Evolutionary conservation across 2,329 filamentous ascomycete genomes (phyloP).

Genomic region (Lanzia echinophila): DNA sequence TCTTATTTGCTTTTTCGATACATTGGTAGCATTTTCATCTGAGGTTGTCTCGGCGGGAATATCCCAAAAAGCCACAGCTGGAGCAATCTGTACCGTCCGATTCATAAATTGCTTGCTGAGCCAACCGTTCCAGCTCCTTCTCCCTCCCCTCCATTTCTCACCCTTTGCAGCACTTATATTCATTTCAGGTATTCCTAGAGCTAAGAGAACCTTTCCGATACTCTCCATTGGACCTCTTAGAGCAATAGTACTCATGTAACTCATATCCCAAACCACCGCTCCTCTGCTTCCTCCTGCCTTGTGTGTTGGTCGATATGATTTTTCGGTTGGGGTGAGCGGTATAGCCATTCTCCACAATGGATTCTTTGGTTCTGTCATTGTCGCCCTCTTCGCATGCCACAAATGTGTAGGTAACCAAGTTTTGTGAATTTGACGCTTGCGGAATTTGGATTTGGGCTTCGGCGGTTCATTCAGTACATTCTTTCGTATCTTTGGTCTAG

Average conservation of each 20-base stretch:
- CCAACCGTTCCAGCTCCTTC: constrained; percentile 51
- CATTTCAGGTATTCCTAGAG: constrained; percentile 55
- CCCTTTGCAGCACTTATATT: constrained; percentile 57
- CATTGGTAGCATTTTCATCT: constrained; percentile 16
- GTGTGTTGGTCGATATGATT: constrained; percentile 83
- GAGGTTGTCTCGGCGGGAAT: constrained; percentile 16
- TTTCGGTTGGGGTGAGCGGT: constrained; percentile 78
- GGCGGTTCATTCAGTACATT: constrained; percentile 60
- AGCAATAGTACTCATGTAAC: constrained; percentile 83
- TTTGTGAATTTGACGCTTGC: constrained; percentile 80
- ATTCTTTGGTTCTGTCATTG: constrained; percentile 72
- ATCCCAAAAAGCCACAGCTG: constrained; percentile 71
- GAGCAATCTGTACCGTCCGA: constrained; percentile 55
- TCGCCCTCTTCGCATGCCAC: constrained; percentile 87
- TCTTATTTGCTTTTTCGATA: constrained; percentile 33
- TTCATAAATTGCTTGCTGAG: constrained; percentile 49
- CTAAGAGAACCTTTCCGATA: constrained; percentile 59
- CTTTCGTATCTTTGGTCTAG: constrained; percentile 62
- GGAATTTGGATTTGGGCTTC: constrained; percentile 61
- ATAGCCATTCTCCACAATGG: constrained; percentile 89
- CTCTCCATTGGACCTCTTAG: constrained; percentile 61
- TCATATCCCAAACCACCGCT: constrained; percentile 85
- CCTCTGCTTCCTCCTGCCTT: constrained; percentile 69
- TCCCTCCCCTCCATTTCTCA: constrained; percentile 63
- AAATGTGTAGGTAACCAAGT: constrained; percentile 93